A percentile compares a stretch with the other conserved stretches of the same genome.
These are phyloP conservation scores for Dothideomycetes sp. DNA, from an alignment of 2,329 filamentous ascomycete species.

Conservation along the genomic window DNA sequence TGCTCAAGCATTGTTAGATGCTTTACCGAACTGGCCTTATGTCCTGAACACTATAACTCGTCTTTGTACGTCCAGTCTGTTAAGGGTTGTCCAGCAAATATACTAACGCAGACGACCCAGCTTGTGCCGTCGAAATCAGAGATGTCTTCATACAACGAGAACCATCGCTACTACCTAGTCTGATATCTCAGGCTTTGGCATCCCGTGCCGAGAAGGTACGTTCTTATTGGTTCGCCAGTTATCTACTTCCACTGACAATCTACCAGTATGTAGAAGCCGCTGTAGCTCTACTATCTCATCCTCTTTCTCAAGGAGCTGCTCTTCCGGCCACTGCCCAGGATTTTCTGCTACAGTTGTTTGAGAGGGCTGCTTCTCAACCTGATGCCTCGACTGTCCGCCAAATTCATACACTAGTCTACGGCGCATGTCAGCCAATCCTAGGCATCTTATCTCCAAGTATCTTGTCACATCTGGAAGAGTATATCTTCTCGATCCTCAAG, in stretches of 20 bases:
- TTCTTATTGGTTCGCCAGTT: not conserved
- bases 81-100: not conserved
- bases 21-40: conserved; percentile 42
- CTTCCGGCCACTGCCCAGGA: conserved; percentile 26
- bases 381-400: conserved; percentile 22
- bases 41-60: conserved; percentile 41
- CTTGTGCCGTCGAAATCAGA: conserved; percentile 18
- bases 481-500: conserved; percentile 26
- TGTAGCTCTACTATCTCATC: conserved; percentile 23
- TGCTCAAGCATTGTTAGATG: conserved; percentile 38
- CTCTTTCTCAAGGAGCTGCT: conserved; percentile 21
- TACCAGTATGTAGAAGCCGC: conserved; percentile 19
- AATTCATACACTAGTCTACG: conserved; percentile 25
- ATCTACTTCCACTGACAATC: conserved; percentile 9
- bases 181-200: conserved; percentile 22
- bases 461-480: conserved; percentile 23
- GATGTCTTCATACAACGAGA: conserved; percentile 25
- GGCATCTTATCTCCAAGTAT: conserved; percentile 22
- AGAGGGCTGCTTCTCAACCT: conserved; percentile 22
- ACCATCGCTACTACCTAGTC: conserved; percentile 23
- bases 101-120: conserved; percentile 13
- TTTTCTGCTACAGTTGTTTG: conserved; percentile 24
- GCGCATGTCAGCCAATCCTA: conserved; percentile 23
- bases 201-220: conserved; percentile 5
- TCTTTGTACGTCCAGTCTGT: conserved; percentile 34